Evolutionary conservation across 495 filamentous ascomycete genomes (phyloP).

Genomic region (Penicillium pulvis): DNA sequence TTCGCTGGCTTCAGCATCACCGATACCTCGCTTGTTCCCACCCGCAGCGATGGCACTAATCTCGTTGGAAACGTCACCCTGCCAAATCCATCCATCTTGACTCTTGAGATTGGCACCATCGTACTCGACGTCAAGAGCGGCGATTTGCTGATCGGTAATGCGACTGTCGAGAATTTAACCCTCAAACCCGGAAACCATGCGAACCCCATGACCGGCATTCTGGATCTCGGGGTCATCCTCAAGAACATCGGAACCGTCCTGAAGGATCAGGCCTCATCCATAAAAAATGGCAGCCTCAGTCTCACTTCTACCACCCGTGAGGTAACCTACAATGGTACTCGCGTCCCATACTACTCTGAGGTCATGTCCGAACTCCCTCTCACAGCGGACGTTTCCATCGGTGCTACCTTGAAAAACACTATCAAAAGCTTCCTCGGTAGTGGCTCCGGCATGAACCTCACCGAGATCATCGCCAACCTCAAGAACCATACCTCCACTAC

Average conservation of each 20-base stretch:
- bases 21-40: constrained; percentile 21
- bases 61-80: constrained; percentile 40
- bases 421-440: constrained; percentile 25
- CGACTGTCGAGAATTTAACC: constrained; percentile 57
- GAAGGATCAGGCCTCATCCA: constrained; percentile 26
- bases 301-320: constrained; percentile 34
- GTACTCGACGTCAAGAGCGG: constrained; percentile 38
- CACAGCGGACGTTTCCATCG: constrained; percentile 34
- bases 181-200: constrained; percentile 62
- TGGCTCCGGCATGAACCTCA: constrained; percentile 1
- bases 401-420: constrained; percentile 35
- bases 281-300: constrained; percentile 35
- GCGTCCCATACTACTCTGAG: constrained; percentile 44
- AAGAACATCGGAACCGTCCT: constrained; percentile 32
- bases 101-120: constrained; percentile 39
- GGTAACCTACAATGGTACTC: constrained; percentile 36
- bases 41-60: constrained; percentile 34
- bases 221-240: constrained; percentile 38
- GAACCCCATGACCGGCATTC: constrained; percentile 45
- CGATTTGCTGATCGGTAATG: constrained; percentile 51
- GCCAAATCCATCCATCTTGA: constrained; percentile 42
- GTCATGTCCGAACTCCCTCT: constrained; percentile 40
- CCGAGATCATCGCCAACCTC: constrained; percentile 1
- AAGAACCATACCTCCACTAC: neutral
- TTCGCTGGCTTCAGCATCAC: constrained; percentile 35